Conservation (phyloP, 352 stramenopile species). For the Pythium pyrilobum region DNA sequence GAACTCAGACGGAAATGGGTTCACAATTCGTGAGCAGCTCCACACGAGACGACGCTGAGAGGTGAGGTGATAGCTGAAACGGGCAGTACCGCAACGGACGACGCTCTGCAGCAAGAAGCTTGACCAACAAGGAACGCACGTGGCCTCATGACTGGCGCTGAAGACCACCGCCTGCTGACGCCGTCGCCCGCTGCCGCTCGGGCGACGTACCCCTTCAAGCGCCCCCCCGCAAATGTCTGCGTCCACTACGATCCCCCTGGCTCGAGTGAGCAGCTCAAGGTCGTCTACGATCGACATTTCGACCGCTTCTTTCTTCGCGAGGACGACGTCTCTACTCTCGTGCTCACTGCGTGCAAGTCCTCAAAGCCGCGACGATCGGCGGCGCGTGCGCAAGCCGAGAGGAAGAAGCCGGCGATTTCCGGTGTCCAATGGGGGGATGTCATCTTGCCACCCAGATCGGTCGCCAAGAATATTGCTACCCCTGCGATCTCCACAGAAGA, state of each 20-base stretch:
- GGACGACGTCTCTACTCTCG: background rate
- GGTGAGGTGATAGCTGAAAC: too few relatives aligned
- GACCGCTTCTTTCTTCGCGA: slow-evolving; percentile 51
- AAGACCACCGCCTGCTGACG: background rate
- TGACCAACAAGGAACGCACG: too few relatives aligned
- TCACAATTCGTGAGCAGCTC: too few relatives aligned
- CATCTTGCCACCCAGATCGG: slow-evolving; percentile 26
- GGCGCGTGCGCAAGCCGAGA: background rate
- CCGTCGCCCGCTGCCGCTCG: background rate
- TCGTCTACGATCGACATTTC: slow-evolving; percentile 40
- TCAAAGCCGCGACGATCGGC: background rate
- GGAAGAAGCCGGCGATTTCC: background rate
- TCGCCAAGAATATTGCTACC: slow-evolving; percentile 4
- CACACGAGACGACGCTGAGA: too few relatives aligned
- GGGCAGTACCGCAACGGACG: too few relatives aligned
- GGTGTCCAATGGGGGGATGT: slow-evolving; percentile 33
- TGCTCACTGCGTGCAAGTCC: too few relatives aligned
- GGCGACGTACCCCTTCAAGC: background rate
- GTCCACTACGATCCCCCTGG: too few relatives aligned
- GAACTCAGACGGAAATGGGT: too few relatives aligned
- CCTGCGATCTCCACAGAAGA: background rate
- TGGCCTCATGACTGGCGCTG: background rate
- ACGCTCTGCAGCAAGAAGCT: too few relatives aligned
- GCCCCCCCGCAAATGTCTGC: background rate
- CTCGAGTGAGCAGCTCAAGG: background rate